Percentiles rank a stretch among this genome's conserved stretches.
phyloP scores from a whole-genome alignment of 2,329 filamentous ascomycete genomes.

The Lachnellula arida region DNA sequence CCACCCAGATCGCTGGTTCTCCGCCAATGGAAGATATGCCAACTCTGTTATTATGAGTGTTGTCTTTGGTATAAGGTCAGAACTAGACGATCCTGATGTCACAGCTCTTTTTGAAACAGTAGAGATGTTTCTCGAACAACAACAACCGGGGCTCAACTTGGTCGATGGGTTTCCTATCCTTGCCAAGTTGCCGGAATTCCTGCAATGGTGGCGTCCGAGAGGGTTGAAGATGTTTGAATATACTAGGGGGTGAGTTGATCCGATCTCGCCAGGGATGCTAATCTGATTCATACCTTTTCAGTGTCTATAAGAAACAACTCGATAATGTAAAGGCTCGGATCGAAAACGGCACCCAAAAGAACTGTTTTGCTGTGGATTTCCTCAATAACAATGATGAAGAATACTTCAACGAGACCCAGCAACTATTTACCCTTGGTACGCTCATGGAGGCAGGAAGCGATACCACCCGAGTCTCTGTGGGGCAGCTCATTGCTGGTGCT shows the following conservation, averaged over 20 bases:
- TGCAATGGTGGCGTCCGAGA: slow-evolving; percentile 30
- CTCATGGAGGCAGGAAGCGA: slow-evolving; percentile 41
- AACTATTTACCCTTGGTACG: slow-evolving; percentile 30
- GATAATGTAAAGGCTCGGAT: slow-evolving; percentile 22
- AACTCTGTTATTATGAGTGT: slow-evolving; percentile 32
- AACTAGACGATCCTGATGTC: slow-evolving; percentile 19
- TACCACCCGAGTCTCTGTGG: slow-evolving; percentile 36
- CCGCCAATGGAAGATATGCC: slow-evolving; percentile 25
- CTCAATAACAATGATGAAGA: slow-evolving; percentile 24
- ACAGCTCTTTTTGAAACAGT: slow-evolving; percentile 21
- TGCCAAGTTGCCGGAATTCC: slow-evolving; percentile 26
- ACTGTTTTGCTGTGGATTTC: slow-evolving; percentile 32
- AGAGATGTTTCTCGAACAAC: slow-evolving; percentile 23
- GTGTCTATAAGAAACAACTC: slow-evolving; percentile 26
- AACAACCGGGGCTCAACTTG: slow-evolving; percentile 31
- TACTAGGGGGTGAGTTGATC: slow-evolving; percentile 10
- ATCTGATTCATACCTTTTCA: neutral
- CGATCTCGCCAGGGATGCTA: neutral
- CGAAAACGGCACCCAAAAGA: slow-evolving; percentile 21
- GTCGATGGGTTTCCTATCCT: slow-evolving; percentile 33
- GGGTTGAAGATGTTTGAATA: slow-evolving; percentile 23
- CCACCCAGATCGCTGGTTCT: slow-evolving; percentile 23
- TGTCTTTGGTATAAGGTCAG: slow-evolving; percentile 24
- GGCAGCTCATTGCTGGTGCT: slow-evolving; percentile 30
- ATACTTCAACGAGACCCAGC: slow-evolving; percentile 22